A percentile compares a stretch with the other conserved stretches of the same genome.
phyloP scores from a whole-genome alignment of 2,329 filamentous ascomycete genomes.

The Nigrospora osmanthi region DNA sequence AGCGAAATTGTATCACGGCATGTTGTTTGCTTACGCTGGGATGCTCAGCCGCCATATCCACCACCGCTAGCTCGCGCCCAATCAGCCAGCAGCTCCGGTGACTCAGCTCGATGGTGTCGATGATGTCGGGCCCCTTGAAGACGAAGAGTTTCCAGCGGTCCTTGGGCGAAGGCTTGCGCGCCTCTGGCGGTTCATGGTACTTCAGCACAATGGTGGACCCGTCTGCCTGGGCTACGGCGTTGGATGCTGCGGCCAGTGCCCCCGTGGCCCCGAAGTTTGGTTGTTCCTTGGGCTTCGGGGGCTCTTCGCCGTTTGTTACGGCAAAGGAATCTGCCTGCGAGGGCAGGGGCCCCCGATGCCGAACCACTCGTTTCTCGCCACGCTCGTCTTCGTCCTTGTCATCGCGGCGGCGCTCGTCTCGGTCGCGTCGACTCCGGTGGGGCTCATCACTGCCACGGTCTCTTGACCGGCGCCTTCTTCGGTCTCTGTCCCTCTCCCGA shows the following conservation, averaged over 20 bases:
- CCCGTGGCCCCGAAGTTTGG: conserved; percentile 81
- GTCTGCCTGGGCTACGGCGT: conserved; percentile 62
- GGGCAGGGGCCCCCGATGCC: conserved; percentile 43
- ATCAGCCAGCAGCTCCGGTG: conserved; percentile 83
- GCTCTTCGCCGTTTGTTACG: conserved; percentile 39
- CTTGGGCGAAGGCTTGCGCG: conserved; percentile 73
- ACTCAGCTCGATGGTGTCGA: conserved; percentile 74
- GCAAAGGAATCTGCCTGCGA: conserved; percentile 55
- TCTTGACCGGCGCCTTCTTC: conserved; percentile 4
- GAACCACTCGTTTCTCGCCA: conserved; percentile 20
- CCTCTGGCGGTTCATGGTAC: conserved; percentile 92
- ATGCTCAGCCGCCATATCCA: conserved; percentile 79
- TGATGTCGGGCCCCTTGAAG: conserved; percentile 74
- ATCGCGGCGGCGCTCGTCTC: conserved; percentile 10
- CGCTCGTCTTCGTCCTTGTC: conserved; percentile 6
- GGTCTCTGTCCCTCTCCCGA: conserved; percentile 12
- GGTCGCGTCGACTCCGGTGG: conserved; percentile 11
- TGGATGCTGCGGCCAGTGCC: conserved; percentile 78
- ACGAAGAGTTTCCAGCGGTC: conserved; percentile 86
- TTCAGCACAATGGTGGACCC: conserved; percentile 77
- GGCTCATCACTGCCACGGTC: conserved; percentile 2
- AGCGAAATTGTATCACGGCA: conserved; percentile 87
- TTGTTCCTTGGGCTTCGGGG: conserved; percentile 66
- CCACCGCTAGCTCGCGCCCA: conserved; percentile 71
- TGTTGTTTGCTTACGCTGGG: conserved; percentile 94